A percentile compares a stretch with the other conserved stretches of the same genome.
Evolutionary conservation across 148 eudicot species (phyloP).

Genomic region (Camellia granthamiana): DNA sequence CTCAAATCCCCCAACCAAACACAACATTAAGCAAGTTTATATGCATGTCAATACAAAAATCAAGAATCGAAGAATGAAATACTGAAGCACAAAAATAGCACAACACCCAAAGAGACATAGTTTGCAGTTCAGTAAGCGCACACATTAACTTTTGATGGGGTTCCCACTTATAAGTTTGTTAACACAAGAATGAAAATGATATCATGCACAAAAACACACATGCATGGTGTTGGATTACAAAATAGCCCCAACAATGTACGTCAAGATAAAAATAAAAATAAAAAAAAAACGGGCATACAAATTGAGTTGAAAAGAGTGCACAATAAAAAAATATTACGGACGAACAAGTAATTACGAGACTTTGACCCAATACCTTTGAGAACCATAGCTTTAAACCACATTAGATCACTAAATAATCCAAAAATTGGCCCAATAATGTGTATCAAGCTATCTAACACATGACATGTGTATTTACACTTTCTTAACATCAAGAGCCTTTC

Average conservation of each 20-base stretch:
- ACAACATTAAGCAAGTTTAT: background rate
- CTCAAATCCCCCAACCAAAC: too few relatives aligned
- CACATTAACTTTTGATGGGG: background rate
- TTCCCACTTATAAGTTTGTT: background rate
- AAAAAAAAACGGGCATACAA: background rate
- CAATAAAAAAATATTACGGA: background rate
- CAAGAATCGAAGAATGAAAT: background rate
- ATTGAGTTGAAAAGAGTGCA: background rate
- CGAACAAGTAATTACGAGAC: too few relatives aligned
- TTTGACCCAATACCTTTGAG: too few relatives aligned
- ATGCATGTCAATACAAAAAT: background rate
- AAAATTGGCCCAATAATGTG: background rate
- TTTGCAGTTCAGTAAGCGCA: background rate
- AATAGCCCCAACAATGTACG: background rate
- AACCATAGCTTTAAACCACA: too few relatives aligned
- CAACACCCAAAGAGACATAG: background rate
- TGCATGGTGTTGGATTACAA: background rate
- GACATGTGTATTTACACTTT: background rate
- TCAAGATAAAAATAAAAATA: background rate
- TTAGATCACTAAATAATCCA: background rate
- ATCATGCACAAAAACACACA: background rate
- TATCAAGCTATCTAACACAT: background rate
- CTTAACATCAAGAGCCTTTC: background rate
- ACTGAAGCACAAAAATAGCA: background rate
- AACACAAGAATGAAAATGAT: too few relatives aligned